A percentile compares a stretch with the other conserved stretches of the same genome.
These are phyloP conservation scores for Scheffersomyces titani DNA, from an alignment of 1,139 yeast species.

Conservation along the genomic window DNA sequence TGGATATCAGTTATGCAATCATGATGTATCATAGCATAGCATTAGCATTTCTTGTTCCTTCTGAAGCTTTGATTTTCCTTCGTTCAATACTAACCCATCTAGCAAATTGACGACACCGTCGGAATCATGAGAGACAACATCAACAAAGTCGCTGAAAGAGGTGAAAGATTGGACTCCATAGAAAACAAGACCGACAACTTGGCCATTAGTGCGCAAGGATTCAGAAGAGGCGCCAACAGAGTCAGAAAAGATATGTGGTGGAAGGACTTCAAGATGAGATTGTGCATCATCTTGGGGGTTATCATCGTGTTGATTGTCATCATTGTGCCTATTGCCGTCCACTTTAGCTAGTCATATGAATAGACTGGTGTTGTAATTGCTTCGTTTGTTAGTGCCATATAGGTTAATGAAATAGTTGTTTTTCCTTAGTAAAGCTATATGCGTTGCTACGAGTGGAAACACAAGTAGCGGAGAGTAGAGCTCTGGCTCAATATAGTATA, in stretches of 20 bases:
- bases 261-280: slow-evolving; percentile 96
- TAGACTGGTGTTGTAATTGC: background rate
- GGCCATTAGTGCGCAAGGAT: slow-evolving; percentile 92
- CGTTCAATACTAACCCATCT: slow-evolving; percentile 14
- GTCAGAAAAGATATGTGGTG: slow-evolving; percentile 99
- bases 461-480: background rate
- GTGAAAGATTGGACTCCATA: slow-evolving; percentile 89
- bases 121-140: slow-evolving; percentile 98
- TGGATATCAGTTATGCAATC: no score
- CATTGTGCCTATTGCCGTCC: slow-evolving; percentile 92
- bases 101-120: slow-evolving; percentile 95
- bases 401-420: background rate
- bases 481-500: background rate
- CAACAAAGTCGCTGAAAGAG: slow-evolving; percentile 92
- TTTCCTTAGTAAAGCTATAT: background rate
- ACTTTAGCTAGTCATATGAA: slow-evolving; percentile 53
- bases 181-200: slow-evolving; percentile 94
- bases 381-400: background rate
- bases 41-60: no score
- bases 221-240: slow-evolving; percentile 95
- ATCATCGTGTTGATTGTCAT: slow-evolving; percentile 83
- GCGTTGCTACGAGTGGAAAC: background rate
- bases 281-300: slow-evolving; percentile 82
- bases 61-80: background rate
- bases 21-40: background rate